phyloP scores from a whole-genome alignment of 2,329 filamentous ascomycete species.

The Phoma herbarum region DNA sequence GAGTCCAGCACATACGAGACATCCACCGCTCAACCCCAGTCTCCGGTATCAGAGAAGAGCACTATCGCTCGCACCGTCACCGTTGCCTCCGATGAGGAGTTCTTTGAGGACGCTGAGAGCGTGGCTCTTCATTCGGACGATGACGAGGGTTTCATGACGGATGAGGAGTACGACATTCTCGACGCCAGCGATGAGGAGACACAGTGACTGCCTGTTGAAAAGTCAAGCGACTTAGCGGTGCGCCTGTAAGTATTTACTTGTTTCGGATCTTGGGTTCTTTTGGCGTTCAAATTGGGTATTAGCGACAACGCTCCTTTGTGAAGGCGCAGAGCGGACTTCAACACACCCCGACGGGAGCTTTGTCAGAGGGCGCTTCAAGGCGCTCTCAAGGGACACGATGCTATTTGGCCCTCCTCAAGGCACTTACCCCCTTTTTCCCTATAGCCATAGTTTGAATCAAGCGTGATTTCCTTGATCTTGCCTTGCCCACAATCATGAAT shows the following conservation, averaged over 20 bases:
- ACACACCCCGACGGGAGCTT: slow-evolving; percentile 25
- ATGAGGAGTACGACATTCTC: slow-evolving; percentile 97
- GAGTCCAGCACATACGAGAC: slow-evolving; percentile 76
- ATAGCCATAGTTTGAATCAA: slow-evolving; percentile 37
- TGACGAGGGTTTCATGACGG: slow-evolving; percentile 85
- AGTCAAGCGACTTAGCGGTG: background rate
- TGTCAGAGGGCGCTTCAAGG: slow-evolving; percentile 24
- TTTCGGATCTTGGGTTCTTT: slow-evolving; percentile 7
- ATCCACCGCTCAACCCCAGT: slow-evolving; percentile 40
- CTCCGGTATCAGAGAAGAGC: slow-evolving; percentile 38
- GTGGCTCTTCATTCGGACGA: slow-evolving; percentile 65
- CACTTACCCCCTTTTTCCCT: slow-evolving; percentile 25
- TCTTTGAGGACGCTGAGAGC: slow-evolving; percentile 67
- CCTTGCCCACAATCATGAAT: too few species aligned
- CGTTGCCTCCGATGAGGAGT: slow-evolving; percentile 59
- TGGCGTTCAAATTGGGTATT: slow-evolving; percentile 29
- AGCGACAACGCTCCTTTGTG: slow-evolving; percentile 33
- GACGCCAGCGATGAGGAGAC: slow-evolving; percentile 90
- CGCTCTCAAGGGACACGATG: slow-evolving; percentile 20
- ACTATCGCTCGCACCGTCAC: slow-evolving; percentile 44
- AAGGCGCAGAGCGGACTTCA: slow-evolving; percentile 25
- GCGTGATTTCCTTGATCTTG: slow-evolving; percentile 7
- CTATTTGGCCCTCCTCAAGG: slow-evolving; percentile 18
- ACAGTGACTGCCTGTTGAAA: slow-evolving; percentile 15
- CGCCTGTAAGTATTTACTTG: slow-evolving; percentile 7